phyloP scores from a whole-genome alignment of 768 basidiomycete genomes.

The Suillus placidus region DNA sequence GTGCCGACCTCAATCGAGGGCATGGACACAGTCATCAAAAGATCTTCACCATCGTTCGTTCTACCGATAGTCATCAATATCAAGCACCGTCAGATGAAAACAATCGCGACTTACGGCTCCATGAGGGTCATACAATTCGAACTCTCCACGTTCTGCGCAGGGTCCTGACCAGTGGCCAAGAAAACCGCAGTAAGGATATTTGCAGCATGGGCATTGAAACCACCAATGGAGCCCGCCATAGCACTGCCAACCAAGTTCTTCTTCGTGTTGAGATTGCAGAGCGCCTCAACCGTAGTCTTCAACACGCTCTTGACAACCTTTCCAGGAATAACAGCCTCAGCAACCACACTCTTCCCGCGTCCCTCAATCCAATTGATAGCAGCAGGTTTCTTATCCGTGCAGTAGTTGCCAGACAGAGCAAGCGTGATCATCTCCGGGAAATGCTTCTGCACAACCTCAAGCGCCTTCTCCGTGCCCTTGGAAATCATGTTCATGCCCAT shows the following conservation, averaged over 20 bases:
- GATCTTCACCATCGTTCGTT: constrained; percentile 85
- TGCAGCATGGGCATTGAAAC: constrained; percentile 98
- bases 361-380: constrained; percentile 99
- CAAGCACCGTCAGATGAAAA: constrained; percentile 12
- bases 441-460: constrained; percentile 72
- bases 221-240: constrained; percentile 97
- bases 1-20: constrained; percentile 99
- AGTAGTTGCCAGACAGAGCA: constrained; percentile 95
- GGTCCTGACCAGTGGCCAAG: constrained; percentile 97
- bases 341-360: constrained; percentile 96
- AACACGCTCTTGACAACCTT: constrained; percentile 85
- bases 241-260: constrained; percentile 98
- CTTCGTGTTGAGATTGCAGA: constrained; percentile 92
- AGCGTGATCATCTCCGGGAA: constrained; percentile 93
- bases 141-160: constrained; percentile 98
- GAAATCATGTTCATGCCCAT: constrained; percentile 99
- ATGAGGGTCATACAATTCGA: constrained; percentile 98
- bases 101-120: constrained; percentile 79
- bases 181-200: constrained; percentile 96
- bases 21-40: constrained; percentile 94
- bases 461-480: constrained; percentile 95
- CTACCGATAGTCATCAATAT: constrained; percentile 41
- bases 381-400: constrained; percentile 99
- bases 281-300: constrained; percentile 90
- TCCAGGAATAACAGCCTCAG: constrained; percentile 91